Evolutionary conservation across 257 asterid genomes (phyloP).

Genomic region (Paraleonurus japonicus): DNA sequence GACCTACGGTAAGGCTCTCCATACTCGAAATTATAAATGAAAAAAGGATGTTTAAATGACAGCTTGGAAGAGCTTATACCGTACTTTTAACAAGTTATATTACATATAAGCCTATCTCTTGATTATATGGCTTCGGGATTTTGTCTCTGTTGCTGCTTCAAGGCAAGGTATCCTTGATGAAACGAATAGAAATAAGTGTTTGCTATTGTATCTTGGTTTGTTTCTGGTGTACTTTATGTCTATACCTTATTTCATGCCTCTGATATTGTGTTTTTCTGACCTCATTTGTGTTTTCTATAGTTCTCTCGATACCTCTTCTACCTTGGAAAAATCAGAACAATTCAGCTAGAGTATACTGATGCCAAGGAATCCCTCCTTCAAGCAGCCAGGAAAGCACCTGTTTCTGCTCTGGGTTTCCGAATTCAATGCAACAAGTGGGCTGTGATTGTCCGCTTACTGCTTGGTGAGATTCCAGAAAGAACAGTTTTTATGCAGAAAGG

Average conservation of each 20-base stretch:
- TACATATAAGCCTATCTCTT: neutral
- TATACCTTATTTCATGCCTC: neutral
- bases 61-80: neutral
- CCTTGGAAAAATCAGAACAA: conserved; percentile 92
- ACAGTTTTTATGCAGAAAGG: conserved; percentile 96
- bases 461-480: conserved; percentile 96
- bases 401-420: conserved; percentile 83
- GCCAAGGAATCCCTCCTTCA: conserved; percentile 95
- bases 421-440: conserved; percentile 94
- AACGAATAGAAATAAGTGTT: neutral
- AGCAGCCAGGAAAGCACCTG: conserved; percentile 94
- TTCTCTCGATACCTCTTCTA: conserved; percentile 91
- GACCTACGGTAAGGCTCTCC: neutral
- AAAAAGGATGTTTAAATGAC: neutral
- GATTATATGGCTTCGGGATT: neutral
- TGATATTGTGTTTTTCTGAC: neutral
- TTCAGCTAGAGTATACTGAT: conserved; percentile 94
- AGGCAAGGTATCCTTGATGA: conserved; percentile 8
- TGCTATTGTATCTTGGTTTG: neutral
- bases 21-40: neutral
- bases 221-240: neutral
- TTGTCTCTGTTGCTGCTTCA: neutral
- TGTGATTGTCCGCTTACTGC: conserved; percentile 82
- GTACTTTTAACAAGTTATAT: neutral
- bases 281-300: conserved; percentile 24